A percentile compares a stretch with the other conserved stretches of the same genome.
Conservation (phyloP, 2,329 filamentous ascomycete species). For the Fusarium annulatum region DNA sequence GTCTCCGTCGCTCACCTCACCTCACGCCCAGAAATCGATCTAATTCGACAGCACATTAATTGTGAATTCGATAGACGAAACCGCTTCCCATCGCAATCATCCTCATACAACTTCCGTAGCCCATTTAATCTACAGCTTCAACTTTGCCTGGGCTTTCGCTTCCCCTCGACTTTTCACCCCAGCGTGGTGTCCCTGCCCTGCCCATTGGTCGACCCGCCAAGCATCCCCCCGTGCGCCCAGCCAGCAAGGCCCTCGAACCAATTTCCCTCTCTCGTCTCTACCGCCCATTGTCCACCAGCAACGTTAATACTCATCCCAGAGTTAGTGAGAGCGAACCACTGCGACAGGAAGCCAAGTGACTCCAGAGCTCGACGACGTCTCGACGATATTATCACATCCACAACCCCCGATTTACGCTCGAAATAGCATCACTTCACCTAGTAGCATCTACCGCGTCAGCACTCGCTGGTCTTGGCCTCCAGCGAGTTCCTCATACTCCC, state of each 20-base stretch:
- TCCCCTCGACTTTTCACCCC: conserved; percentile 19
- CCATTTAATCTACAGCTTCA: conserved; percentile 8
- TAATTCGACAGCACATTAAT: conserved; percentile 27
- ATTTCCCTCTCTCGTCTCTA: conserved; percentile 43
- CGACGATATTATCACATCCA: conserved; percentile 15
- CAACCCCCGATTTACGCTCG: conserved; percentile 28
- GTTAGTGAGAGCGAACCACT: conserved; percentile 5
- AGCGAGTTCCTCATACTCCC: conserved; percentile 37
- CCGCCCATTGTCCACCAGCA: conserved; percentile 35
- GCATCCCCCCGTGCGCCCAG: conserved; percentile 42
- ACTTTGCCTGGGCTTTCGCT: conserved; percentile 11
- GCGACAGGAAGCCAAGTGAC: conserved; percentile 15
- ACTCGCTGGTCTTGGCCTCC: conserved; percentile 41
- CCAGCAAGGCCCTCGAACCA: conserved; percentile 43
- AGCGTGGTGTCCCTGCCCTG: conserved; percentile 35
- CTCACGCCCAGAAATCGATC: conserved; percentile 5
- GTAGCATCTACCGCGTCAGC: conserved; percentile 41
- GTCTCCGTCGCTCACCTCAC: conserved; percentile 24
- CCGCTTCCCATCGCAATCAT: conserved; percentile 31
- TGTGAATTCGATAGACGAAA: conserved; percentile 22
- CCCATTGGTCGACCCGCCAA: conserved; percentile 45
- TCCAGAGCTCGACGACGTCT: conserved; percentile 18
- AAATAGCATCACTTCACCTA: conserved; percentile 41
- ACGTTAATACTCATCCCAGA: conserved; percentile 33
- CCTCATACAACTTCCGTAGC: conserved; percentile 29